These are phyloP conservation scores for Beauveria australis DNA, from an alignment of 2,329 filamentous ascomycete genomes.

Conservation along the genomic window DNA sequence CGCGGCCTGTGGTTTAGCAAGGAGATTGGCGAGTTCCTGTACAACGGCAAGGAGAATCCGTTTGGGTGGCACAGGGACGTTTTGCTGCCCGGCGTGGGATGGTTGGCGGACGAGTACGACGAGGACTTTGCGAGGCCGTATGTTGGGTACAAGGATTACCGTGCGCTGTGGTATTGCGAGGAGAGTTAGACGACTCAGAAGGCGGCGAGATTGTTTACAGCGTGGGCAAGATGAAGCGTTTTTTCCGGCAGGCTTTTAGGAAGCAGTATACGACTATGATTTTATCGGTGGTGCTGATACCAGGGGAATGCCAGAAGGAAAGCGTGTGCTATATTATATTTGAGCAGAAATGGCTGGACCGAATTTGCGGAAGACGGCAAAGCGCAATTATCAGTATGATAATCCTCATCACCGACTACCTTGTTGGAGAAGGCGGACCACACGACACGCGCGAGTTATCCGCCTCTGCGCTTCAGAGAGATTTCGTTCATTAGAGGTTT, in stretches of 20 bases:
- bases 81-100: not conserved
- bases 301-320: too few species aligned
- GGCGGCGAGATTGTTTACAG: too few species aligned
- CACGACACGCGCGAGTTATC: not conserved
- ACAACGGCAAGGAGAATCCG: not conserved
- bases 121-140: not conserved
- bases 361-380: too few species aligned
- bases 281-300: too few species aligned
- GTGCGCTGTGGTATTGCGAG: not conserved
- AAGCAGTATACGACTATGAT: not conserved
- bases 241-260: not conserved
- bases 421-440: not conserved
- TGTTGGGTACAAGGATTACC: not conserved
- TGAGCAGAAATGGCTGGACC: too few species aligned
- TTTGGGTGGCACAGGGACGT: not conserved
- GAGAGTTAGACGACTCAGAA: not conserved
- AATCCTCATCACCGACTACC: not conserved
- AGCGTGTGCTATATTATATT: too few species aligned
- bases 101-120: not conserved
- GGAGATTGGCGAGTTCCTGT: not conserved
- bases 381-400: not conserved
- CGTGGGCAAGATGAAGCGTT: not conserved
- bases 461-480: too few species aligned
- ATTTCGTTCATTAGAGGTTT: too few species aligned
- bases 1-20: not conserved